Conservation (phyloP, 208 protist genomes). For the Leishmania tropica region DNA sequence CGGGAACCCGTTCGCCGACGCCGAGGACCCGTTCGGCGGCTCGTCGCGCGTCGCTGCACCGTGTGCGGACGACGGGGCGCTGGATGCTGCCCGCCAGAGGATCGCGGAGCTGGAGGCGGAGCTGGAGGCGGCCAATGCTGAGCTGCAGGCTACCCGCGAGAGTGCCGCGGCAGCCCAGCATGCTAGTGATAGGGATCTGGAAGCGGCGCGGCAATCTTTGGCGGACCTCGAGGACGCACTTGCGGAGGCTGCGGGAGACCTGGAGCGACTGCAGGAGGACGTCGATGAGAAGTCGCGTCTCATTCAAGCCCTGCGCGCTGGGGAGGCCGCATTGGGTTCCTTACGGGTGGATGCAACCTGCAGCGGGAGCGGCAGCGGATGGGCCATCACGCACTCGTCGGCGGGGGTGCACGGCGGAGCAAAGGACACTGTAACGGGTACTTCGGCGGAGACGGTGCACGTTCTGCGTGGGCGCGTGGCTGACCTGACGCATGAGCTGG, state of each 20-base stretch:
- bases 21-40: slow-evolving; percentile 17
- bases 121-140: neutral
- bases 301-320: slow-evolving; percentile 26
- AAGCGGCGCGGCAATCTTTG: neutral
- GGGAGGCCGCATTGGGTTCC: slow-evolving; percentile 23
- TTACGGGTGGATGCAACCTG: neutral
- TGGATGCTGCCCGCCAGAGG: slow-evolving; percentile 19
- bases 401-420: neutral
- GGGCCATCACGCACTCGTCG: neutral
- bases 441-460: neutral
- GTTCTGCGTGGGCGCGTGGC: slow-evolving; percentile 8
- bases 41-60: neutral
- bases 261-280: slow-evolving; percentile 28
- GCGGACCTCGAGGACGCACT: slow-evolving; percentile 31
- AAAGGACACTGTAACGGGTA: neutral
- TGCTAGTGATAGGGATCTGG: neutral
- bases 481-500: slow-evolving; percentile 17
- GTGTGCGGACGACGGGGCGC: slow-evolving; percentile 1
- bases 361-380: slow-evolving; percentile 1
- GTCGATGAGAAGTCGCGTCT: slow-evolving; percentile 24
- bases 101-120: slow-evolving; percentile 29
- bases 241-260: slow-evolving; percentile 14
- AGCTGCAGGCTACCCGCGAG: slow-evolving; percentile 11
- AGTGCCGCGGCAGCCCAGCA: neutral
- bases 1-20: slow-evolving; percentile 28